Conservation (phyloP, 768 basidiomycete genomes). For the Leccinum longicurvipes region DNA sequence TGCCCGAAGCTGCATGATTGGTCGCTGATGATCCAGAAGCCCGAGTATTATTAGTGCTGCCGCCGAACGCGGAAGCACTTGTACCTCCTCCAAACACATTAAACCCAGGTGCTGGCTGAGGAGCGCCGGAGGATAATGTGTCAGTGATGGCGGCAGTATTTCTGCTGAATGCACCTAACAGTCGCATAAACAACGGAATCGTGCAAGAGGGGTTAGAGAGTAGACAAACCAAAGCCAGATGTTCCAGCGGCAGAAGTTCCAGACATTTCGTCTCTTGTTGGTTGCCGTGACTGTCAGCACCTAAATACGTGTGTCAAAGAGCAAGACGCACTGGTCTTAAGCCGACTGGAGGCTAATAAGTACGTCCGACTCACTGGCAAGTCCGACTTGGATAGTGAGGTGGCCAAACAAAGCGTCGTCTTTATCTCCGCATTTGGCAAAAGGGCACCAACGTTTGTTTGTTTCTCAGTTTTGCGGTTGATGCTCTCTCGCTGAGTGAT, state of each 20-base stretch:
- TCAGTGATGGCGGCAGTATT: background rate
- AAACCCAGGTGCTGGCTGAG: background rate
- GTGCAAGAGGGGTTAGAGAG: background rate
- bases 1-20: too few species aligned
- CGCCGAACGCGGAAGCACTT: too few species aligned
- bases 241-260: background rate
- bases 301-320: background rate
- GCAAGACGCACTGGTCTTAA: background rate
- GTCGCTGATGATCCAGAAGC: too few species aligned
- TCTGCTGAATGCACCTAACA: background rate
- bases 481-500: too few species aligned
- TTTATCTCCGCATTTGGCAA: too few species aligned
- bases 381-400: too few species aligned
- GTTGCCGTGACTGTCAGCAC: background rate
- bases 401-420: too few species aligned
- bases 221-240: background rate
- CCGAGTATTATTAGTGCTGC: background rate
- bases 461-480: too few species aligned
- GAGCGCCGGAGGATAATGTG: background rate
- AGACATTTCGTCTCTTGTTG: background rate
- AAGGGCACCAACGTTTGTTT: too few species aligned
- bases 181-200: background rate
- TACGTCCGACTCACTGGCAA: too few species aligned
- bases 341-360: background rate
- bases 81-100: background rate